Conservation (phyloP, 768 basidiomycete species). For the Pulveroboletus ravenelii region DNA sequence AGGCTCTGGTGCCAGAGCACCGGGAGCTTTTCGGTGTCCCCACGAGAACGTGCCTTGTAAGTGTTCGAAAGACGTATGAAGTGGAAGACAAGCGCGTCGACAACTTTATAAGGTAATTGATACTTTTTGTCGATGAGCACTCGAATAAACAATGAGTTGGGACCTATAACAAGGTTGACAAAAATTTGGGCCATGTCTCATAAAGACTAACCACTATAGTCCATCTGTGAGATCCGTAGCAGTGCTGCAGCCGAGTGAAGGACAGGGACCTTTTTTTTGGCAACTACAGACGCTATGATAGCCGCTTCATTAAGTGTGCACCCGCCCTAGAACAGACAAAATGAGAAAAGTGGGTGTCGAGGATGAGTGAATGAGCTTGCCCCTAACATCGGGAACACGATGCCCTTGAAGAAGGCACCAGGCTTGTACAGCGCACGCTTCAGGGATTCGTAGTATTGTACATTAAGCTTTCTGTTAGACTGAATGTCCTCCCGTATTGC, state of each 20-base stretch:
- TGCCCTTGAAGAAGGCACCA: constrained; percentile 96
- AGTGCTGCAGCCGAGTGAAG: constrained; percentile 95
- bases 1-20: constrained; percentile 98
- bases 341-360: constrained; percentile 27
- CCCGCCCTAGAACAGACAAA: constrained; percentile 44
- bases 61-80: constrained; percentile 94
- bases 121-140: constrained; percentile 97
- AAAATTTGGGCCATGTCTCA: not conserved
- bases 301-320: constrained; percentile 94
- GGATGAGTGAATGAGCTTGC: constrained; percentile 41
- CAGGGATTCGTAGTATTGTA: constrained; percentile 91
- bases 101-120: constrained; percentile 94
- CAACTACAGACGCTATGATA: constrained; percentile 86
- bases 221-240: constrained; percentile 91
- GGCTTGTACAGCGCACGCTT: constrained; percentile 94
- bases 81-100: constrained; percentile 96
- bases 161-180: constrained; percentile 41
- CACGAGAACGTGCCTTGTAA: constrained; percentile 67
- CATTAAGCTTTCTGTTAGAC: constrained; percentile 82
- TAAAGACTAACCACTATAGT: constrained; percentile 69
- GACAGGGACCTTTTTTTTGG: constrained; percentile 91
- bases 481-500: constrained; percentile 86
- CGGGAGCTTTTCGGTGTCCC: constrained; percentile 79
- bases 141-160: constrained; percentile 95
- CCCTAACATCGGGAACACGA: constrained; percentile 92